Evolutionary conservation across 345 rosid species (phyloP).

Genomic region (Anacardium occidentale): DNA sequence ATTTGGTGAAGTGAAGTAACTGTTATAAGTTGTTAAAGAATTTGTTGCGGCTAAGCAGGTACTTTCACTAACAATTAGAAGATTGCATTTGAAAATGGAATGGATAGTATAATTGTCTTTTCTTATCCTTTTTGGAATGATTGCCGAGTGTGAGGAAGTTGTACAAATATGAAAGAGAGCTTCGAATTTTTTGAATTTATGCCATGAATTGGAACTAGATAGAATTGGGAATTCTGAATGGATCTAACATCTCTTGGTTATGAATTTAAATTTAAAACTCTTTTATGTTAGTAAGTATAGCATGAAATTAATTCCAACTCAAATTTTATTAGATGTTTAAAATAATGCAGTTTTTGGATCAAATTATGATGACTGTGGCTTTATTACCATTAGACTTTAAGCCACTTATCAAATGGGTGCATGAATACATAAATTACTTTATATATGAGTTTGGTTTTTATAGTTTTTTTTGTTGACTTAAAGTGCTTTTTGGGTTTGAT

Average conservation of each 20-base stretch:
- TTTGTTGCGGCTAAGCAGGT: slow-evolving; percentile 15
- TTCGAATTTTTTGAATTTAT: background rate
- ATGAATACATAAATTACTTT: background rate
- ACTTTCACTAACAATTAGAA: background rate
- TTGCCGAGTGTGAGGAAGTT: background rate
- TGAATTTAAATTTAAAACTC: background rate
- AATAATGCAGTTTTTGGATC: background rate
- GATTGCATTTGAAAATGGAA: no score
- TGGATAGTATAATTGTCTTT: no score
- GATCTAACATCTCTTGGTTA: background rate
- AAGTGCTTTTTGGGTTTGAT: slow-evolving; percentile 10
- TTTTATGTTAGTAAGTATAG: background rate
- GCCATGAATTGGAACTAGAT: background rate
- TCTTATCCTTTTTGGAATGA: no score
- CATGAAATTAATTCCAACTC: background rate
- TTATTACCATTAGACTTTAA: background rate
- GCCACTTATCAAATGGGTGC: background rate
- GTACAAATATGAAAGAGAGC: background rate
- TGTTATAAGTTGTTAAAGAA: background rate
- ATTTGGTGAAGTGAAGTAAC: slow-evolving; percentile 7
- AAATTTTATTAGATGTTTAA: background rate
- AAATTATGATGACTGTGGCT: background rate
- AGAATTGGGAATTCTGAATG: background rate
- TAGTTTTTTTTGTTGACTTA: background rate
- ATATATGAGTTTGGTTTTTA: background rate